Percentiles rank a stretch among this genome's conserved stretches.
Conservation (phyloP, 1,284 basidiomycete species). For the Spongiforma sp. region DNA sequence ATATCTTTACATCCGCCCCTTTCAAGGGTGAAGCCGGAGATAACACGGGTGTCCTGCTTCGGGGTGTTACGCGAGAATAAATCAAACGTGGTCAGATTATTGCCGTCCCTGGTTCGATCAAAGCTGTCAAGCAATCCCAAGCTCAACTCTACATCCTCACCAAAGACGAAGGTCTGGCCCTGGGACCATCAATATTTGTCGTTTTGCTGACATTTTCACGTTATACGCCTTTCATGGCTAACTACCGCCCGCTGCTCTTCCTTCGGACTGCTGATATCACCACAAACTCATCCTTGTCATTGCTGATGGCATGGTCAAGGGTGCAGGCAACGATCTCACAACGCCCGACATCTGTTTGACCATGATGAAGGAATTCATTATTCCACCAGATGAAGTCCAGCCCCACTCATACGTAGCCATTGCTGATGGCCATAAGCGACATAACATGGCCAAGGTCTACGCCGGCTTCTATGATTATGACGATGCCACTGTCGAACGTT, state of each 20-base stretch:
- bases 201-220: conserved; percentile 45
- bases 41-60: conserved; percentile 98
- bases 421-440: conserved; percentile 97
- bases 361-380: conserved; percentile 98
- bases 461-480: conserved; percentile 99
- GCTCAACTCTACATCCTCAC: conserved; percentile 95
- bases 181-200: not conserved
- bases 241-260: conserved; percentile 98
- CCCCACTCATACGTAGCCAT: conserved; percentile 98
- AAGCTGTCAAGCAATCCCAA: conserved; percentile 93
- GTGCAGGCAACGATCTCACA: conserved; percentile 84
- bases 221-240: conserved; percentile 96
- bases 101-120: conserved; percentile 91
- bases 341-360: conserved; percentile 94
- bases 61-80: conserved; percentile 98
- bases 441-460: conserved; percentile 99
- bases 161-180: conserved; percentile 77
- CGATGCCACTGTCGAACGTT: conserved; percentile 87
- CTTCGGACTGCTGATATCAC: conserved; percentile 97
- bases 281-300: conserved; percentile 95
- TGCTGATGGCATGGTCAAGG: conserved; percentile 98
- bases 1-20: too few relatives aligned
- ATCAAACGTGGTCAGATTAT: conserved; percentile 94
- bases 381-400: conserved; percentile 88
- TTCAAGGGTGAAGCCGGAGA: conserved; percentile 99